Evolutionary conservation across 2,329 filamentous ascomycete species (phyloP), one percentile per base, ranked within the genome.

Genomic region (Pyrenochaeta sp.): DNA sequence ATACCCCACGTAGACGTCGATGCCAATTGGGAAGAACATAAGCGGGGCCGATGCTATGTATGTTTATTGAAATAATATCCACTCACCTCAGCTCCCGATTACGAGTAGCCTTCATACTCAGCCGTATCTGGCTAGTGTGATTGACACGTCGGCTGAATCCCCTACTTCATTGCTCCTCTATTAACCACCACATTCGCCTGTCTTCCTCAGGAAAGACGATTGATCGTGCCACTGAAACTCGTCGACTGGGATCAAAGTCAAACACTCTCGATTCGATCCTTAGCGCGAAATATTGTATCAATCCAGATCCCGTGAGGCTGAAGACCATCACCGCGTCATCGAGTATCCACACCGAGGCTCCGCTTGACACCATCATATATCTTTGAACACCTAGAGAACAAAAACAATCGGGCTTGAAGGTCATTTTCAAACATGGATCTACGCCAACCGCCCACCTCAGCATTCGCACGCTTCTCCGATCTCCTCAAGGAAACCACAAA

Each of bases 401-500:
- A 19, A 39, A 5, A 5, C 15, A n/a, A 5, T 13, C 19, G 19
- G 8, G 12, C 34, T 36, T 36, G 12, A 5, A 12, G 34, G 8
- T 44, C 12, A 12, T 27, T 5, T 19, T 27, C 5, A 24, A 47
- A 24, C 9, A 47, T 47, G 45, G 45, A 47, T 34, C 45, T 34
- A 7, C 45, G 45, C 10, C 45, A 32, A 10, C 45, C 27, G 12
- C 45, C 28, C 27, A 42, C 57, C 36, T 65, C 62, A 3, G 56
- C 61, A 37, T 59, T 65, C n/a, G 32, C 55, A 36, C 57, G 62
- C 32, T 61, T 65, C 51, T 61, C 62, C 37, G 58, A 59, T 24
- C 50, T 50, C 42, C 61, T 65, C 40, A 65, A 64, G 32, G 60
- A 63, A 34, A 59, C 58, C 12, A 64, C 53, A n/a, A 61, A 57